Percentiles rank a stretch among this genome's conserved stretches.
These are phyloP conservation scores for Ceratocystis huliohia DNA, from an alignment of 2,329 filamentous ascomycete species.

Conservation along the genomic window DNA sequence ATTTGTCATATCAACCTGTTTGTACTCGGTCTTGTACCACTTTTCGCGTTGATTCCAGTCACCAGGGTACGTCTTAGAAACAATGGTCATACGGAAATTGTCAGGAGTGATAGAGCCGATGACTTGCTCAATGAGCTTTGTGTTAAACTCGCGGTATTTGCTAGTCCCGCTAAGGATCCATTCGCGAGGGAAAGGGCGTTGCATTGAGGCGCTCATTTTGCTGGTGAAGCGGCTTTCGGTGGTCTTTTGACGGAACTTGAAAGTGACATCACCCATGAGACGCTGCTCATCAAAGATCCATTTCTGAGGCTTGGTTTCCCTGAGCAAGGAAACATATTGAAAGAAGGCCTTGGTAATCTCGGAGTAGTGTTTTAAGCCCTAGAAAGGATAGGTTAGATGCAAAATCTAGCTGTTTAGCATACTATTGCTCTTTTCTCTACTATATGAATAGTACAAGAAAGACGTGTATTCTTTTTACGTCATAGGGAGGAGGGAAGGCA, in stretches of 20 bases:
- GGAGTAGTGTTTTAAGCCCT: conserved; percentile 63
- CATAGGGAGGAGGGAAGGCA: background rate
- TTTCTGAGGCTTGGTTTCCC: conserved; percentile 65
- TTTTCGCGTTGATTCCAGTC: conserved; percentile 81
- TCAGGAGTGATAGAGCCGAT: conserved; percentile 67
- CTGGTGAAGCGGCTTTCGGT: conserved; percentile 83
- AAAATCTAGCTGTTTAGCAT: too few species aligned
- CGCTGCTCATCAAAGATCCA: conserved; percentile 95
- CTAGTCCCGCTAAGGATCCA: conserved; percentile 72
- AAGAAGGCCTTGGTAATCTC: conserved; percentile 77
- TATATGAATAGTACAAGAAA: background rate
- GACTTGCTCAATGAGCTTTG: conserved; percentile 59
- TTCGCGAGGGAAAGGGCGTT: conserved; percentile 74
- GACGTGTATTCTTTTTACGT: background rate
- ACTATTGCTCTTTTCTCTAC: background rate
- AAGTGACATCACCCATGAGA: conserved; percentile 80
- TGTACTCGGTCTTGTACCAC: conserved; percentile 97
- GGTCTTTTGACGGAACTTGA: conserved; percentile 88
- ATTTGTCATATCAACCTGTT: conserved; percentile 61
- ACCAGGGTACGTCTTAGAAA: conserved; percentile 73
- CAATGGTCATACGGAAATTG: conserved; percentile 74
- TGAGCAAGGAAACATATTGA: conserved; percentile 79
- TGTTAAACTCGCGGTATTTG: conserved; percentile 67
- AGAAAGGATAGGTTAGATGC: conserved; percentile 21
- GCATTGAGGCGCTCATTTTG: conserved; percentile 75